Evolutionary conservation across 2,329 filamentous ascomycete species (phyloP).

Genomic region (Talaromyces sp.): DNA sequence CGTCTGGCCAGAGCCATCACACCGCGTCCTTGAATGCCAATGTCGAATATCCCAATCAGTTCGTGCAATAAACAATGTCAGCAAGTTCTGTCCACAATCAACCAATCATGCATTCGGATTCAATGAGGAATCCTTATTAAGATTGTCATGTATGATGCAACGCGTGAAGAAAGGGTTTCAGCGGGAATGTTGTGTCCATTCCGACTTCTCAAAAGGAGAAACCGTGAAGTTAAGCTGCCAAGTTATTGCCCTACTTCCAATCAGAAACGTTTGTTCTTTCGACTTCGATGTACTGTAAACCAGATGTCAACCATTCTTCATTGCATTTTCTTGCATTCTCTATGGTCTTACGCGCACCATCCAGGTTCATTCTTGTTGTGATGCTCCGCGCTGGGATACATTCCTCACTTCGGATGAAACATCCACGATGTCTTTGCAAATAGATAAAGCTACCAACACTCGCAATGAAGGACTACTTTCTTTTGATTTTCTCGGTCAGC

Average conservation of each 20-base stretch:
- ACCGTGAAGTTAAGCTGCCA: not conserved
- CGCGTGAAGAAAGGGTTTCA: not conserved
- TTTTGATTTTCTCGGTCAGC: constrained; percentile 15
- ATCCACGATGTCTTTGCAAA: constrained; percentile 6
- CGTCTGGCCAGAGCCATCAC: not conserved
- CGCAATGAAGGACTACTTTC: not conserved
- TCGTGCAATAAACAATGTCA: not conserved
- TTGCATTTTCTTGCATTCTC: constrained; percentile 23
- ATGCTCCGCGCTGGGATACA: constrained; percentile 12
- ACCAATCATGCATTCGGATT: not conserved
- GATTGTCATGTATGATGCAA: not conserved
- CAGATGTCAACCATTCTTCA: constrained; percentile 19
- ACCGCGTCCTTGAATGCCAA: not conserved
- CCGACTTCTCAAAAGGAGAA: not conserved
- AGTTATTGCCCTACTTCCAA: not conserved
- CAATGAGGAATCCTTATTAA: not conserved
- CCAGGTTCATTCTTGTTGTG: constrained; percentile 17
- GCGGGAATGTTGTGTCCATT: constrained; percentile 18
- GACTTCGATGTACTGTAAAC: not conserved
- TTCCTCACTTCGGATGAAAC: constrained; percentile 15
- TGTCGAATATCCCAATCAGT: not conserved
- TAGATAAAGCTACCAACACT: constrained; percentile 18
- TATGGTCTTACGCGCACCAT: not conserved
- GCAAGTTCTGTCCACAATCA: not conserved
- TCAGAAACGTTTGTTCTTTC: not conserved